Evolutionary conservation across 805 yeast genomes (phyloP).

Genomic region (Clavispora fructus): DNA sequence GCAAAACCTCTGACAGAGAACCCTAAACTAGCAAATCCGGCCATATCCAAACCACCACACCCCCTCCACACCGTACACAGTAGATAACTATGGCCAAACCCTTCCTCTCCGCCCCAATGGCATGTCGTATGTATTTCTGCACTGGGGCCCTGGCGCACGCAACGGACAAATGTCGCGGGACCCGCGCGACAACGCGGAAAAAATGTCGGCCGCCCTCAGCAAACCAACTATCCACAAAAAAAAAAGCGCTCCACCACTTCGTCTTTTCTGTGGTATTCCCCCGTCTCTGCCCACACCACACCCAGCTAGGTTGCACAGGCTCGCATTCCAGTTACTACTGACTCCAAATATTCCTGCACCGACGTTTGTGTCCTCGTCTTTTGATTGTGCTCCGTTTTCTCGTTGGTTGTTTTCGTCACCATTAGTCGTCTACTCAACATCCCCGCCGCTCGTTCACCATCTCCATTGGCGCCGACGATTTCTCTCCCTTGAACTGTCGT

Average conservation of each 20-base stretch:
- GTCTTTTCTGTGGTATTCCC: not conserved
- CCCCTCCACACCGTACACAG: too few species aligned
- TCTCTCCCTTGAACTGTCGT: not conserved
- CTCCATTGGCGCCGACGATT: not conserved
- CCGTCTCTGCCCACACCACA: not conserved
- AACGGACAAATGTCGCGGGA: not conserved
- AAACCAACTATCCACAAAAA: slow-evolving; percentile 1
- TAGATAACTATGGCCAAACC: too few species aligned
- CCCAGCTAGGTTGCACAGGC: not conserved
- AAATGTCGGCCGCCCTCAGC: not conserved
- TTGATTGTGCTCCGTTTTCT: not conserved
- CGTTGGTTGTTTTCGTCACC: not conserved
- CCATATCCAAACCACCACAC: too few species aligned
- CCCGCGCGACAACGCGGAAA: not conserved
- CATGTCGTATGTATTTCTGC: not conserved
- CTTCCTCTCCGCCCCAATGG: too few species aligned
- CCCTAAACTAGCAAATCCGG: too few species aligned
- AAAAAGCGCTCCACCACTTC: not conserved
- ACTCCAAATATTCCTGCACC: not conserved
- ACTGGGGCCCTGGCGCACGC: not conserved
- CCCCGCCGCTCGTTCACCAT: not conserved
- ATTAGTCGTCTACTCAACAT: not conserved
- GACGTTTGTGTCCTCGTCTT: not conserved
- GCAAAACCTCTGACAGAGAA: too few species aligned
- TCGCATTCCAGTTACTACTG: not conserved